These are phyloP conservation scores for Exsudoporus floridanus DNA, from an alignment of 1,284 basidiomycete genomes.

Conservation along the genomic window DNA sequence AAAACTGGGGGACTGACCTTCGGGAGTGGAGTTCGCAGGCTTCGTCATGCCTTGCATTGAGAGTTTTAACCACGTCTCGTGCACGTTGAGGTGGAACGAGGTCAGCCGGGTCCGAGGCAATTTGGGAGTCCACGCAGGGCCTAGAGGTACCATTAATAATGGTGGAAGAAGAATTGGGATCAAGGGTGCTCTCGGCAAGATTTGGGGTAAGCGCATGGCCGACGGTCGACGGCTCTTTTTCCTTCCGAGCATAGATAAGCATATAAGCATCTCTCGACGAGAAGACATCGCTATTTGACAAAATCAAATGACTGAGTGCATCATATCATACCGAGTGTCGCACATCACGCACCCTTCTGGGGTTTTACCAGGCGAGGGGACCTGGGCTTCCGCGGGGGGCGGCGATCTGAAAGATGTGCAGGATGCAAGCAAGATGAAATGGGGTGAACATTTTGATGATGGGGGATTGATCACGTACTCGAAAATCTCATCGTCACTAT, in stretches of 20 bases:
- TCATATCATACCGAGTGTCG: constrained; percentile 5
- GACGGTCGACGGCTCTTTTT: constrained; percentile 14
- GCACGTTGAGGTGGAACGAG: constrained; percentile 53
- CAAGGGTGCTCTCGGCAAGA: constrained; percentile 21
- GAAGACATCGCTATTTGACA: constrained; percentile 37
- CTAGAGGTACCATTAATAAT: constrained; percentile 23
- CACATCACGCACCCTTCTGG: constrained; percentile 28
- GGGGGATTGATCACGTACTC: constrained; percentile 37
- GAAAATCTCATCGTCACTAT: constrained; percentile 58
- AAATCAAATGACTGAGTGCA: constrained; percentile 28
- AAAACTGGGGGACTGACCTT: constrained; percentile 42
- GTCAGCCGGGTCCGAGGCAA: constrained; percentile 21
- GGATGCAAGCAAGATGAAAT: constrained; percentile 23
- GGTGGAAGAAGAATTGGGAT: constrained; percentile 8
- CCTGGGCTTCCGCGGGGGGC: constrained; percentile 18
- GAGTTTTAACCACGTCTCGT: constrained; percentile 48
- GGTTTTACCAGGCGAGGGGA: constrained; percentile 27
- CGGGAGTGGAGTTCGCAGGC: constrained; percentile 50
- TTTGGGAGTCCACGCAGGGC: constrained; percentile 6
- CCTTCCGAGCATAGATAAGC: constrained; percentile 76
- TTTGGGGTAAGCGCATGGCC: constrained; percentile 26
- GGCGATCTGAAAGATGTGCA: constrained; percentile 23
- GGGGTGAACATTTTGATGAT: constrained; percentile 15
- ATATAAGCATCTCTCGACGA: constrained; percentile 88
- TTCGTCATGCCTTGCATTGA: constrained; percentile 56